A percentile compares a stretch with the other conserved stretches of the same genome.
phyloP scores from a whole-genome alignment of 768 basidiomycete species.

The Mycena rosella region DNA sequence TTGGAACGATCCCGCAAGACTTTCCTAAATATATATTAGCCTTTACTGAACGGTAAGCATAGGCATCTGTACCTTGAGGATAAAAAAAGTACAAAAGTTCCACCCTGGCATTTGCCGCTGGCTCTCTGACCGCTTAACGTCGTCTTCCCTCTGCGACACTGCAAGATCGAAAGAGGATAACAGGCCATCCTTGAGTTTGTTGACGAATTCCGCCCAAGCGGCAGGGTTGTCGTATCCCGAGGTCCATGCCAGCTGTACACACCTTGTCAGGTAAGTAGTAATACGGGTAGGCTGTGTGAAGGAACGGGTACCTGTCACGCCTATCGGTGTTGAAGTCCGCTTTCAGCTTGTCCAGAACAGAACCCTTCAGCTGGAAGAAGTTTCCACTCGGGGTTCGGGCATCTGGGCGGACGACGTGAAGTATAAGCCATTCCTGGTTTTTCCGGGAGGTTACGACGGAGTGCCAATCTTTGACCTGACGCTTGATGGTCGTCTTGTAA shows the following conservation, averaged over 20 bases:
- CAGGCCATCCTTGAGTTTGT: constrained; percentile 91
- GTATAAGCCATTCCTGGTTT: constrained; percentile 94
- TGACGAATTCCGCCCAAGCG: constrained; percentile 89
- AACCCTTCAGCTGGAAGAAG: constrained; percentile 87
- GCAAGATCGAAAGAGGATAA: constrained; percentile 87
- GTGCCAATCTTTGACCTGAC: constrained; percentile 96
- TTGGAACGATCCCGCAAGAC: constrained; percentile 91
- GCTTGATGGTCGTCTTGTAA: constrained; percentile 83
- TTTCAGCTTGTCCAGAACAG: constrained; percentile 89
- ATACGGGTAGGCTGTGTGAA: constrained; percentile 16
- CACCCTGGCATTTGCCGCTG: constrained; percentile 96
- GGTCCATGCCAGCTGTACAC: constrained; percentile 85
- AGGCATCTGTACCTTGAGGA: constrained; percentile 79
- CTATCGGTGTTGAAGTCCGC: constrained; percentile 94
- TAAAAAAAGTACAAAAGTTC: constrained; percentile 99
- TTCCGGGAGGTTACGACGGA: constrained; percentile 71
- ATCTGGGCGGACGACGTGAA: constrained; percentile 87
- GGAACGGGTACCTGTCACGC: constrained; percentile 75
- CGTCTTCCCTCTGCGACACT: constrained; percentile 86
- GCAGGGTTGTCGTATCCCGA: constrained; percentile 79
- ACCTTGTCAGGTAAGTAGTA: constrained; percentile 59
- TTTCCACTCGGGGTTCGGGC: constrained; percentile 68
- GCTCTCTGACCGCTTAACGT: constrained; percentile 88
- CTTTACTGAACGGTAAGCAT: constrained; percentile 11
- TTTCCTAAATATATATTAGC: constrained; percentile 73